Evolutionary conservation across 768 basidiomycete genomes (phyloP), one percentile per base, ranked within the genome.

Genomic region (Tylopilus vinaceipallidus): DNA sequence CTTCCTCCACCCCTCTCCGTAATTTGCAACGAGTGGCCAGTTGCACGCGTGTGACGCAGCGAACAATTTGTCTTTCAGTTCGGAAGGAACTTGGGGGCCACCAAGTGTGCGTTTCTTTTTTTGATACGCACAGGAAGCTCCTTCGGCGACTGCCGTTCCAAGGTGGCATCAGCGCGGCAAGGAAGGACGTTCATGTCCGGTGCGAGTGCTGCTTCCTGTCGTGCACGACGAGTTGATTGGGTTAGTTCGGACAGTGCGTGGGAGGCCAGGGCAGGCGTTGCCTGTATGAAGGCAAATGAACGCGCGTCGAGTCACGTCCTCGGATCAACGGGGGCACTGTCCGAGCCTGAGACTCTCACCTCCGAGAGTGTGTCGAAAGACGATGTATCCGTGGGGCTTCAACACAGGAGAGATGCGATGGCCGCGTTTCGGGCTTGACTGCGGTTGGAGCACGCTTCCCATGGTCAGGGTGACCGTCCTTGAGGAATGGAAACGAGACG

Each of bases 11-110:
- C n/a, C n/a, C n/a, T n/a, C n/a, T n/a, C n/a, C 27, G 27, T 29
- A 12, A 29, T 29, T 29, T 29, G 27, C 27, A 12, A 29, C 43
- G 19, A 35, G 47, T 22, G 55, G 37, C 27, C 27, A 27, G 23
- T 47, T 45, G 47, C 33, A 24, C 8, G 20, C 53, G 52, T 49
- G 55, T 42, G 47, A n/a, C 51, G 40, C 34, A 48, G 39, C 24
- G 46, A 42, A 29, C 27, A 50, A 50, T 51, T 61, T 53, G 43
- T 40, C 45, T 34, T 47, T 53, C 46, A 41, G 40, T 46, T 49
- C 62, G 61, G 62, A 64, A 63, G 59, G 62, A 64, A 10, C 60
- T 50, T 54, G 50, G 9, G 52, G 46, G 52, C 12, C 34, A 38
- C 50, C 55, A 29, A 29, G n/a, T n/a, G n/a, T n/a, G n/a, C n/a